Conservation (phyloP, 768 basidiomycete species). For the Hemileccinum rubropunctum region DNA sequence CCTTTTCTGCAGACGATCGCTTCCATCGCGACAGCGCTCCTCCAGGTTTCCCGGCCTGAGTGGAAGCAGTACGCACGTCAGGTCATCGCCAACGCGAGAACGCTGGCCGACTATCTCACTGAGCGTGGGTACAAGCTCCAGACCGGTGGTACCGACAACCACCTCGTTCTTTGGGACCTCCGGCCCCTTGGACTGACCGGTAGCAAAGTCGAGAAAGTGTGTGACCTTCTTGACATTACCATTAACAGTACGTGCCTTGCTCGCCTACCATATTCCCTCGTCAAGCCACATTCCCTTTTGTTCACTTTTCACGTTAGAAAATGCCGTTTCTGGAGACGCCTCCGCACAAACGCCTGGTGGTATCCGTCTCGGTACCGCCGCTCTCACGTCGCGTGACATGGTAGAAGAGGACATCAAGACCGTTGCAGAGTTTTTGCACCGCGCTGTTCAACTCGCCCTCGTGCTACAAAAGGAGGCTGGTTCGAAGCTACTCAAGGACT, state of each 20-base stretch:
- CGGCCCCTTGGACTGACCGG: slow-evolving; percentile 95
- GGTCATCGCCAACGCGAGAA: slow-evolving; percentile 84
- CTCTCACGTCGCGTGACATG: slow-evolving; percentile 95
- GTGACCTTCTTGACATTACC: slow-evolving; percentile 94
- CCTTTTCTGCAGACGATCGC: slow-evolving; percentile 75
- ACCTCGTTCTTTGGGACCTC: slow-evolving; percentile 97
- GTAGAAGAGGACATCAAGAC: slow-evolving; percentile 78
- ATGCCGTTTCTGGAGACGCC: slow-evolving; percentile 94
- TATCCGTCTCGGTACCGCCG: slow-evolving; percentile 93
- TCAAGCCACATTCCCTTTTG: background rate
- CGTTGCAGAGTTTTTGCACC: slow-evolving; percentile 91
- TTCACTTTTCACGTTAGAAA: too few species aligned
- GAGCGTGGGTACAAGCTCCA: slow-evolving; percentile 92
- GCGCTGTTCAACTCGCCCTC: slow-evolving; percentile 88
- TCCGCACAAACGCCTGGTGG: slow-evolving; percentile 96
- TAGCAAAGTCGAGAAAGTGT: slow-evolving; percentile 97
- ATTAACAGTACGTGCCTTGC: slow-evolving; percentile 73
- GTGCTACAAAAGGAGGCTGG: slow-evolving; percentile 93
- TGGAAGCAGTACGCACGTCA: slow-evolving; percentile 93
- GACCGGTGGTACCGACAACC: slow-evolving; percentile 96
- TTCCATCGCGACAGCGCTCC: slow-evolving; percentile 87
- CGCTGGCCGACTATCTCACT: slow-evolving; percentile 70
- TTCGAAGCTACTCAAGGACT: slow-evolving; percentile 93
- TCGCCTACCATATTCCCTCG: background rate
- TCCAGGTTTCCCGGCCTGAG: slow-evolving; percentile 85